These are phyloP conservation scores for Neophaeococcomyces aloes DNA, from an alignment of 2,329 filamentous ascomycete species.

Conservation along the genomic window DNA sequence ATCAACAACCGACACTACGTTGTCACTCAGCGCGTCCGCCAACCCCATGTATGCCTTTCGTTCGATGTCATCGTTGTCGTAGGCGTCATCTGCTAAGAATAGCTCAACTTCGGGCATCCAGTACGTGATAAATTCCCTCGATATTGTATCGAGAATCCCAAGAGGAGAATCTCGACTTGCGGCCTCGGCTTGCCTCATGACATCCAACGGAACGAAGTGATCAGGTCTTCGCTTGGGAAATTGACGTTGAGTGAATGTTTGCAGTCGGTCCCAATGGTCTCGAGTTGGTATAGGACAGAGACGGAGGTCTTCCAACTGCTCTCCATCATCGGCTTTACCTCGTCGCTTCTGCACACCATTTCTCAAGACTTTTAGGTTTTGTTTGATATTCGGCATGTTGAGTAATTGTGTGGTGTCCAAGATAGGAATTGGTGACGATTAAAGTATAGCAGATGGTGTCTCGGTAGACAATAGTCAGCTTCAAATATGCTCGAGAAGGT, in stretches of 20 bases:
- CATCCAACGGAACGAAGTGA: neutral
- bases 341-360: neutral
- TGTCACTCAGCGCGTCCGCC: neutral
- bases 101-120: constrained; percentile 4
- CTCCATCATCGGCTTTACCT: neutral
- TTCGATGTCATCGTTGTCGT: neutral
- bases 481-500: too few species aligned
- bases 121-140: neutral
- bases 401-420: neutral
- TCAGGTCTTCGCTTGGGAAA: neutral
- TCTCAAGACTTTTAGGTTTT: neutral
- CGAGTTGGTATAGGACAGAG: neutral
- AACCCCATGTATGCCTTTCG: neutral
- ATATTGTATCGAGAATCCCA: constrained; percentile 2
- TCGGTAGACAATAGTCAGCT: too few species aligned
- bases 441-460: too few species aligned
- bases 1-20: neutral
- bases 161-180: constrained; percentile 1
- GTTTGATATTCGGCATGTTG: constrained; percentile 1
- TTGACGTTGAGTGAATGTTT: constrained; percentile 1
- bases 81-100: neutral
- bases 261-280: neutral
- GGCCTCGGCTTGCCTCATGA: constrained; percentile 1
- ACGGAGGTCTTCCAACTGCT: too few species aligned
- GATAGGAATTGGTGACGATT: too few species aligned